These are phyloP conservation scores for Truncatella angustata DNA, from an alignment of 2,329 filamentous ascomycete genomes.

Conservation along the genomic window DNA sequence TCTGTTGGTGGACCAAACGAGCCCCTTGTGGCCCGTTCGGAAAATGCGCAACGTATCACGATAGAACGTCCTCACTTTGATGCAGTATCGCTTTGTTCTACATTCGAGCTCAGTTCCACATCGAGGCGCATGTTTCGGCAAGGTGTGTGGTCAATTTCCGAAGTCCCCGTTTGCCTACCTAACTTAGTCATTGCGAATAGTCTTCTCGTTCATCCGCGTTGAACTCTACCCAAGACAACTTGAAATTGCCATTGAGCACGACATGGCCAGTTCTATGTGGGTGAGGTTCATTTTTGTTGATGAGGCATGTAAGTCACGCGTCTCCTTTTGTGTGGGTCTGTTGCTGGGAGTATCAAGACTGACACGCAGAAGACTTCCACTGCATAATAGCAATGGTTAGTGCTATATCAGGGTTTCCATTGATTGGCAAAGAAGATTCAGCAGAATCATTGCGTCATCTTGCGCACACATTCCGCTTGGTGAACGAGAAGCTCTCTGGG, in stretches of 20 bases:
- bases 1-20: too few species aligned
- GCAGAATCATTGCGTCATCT: conserved; percentile 23
- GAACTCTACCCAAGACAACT: conserved; percentile 10
- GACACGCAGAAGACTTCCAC: conserved; percentile 20
- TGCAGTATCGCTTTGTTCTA: not conserved
- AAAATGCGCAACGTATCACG: not conserved
- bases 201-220: conserved; percentile 6
- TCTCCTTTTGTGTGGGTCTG: not conserved
- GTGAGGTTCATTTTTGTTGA: conserved; percentile 25
- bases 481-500: conserved; percentile 27
- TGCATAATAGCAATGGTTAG: conserved; percentile 22
- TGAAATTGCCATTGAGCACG: conserved; percentile 1
- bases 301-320: conserved; percentile 26
- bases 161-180: not conserved
- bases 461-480: conserved; percentile 21
- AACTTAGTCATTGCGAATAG: not conserved
- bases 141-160: not conserved
- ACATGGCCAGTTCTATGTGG: conserved; percentile 17
- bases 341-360: not conserved
- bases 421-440: conserved; percentile 10
- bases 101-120: not conserved
- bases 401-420: not conserved
- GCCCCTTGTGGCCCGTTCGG: too few species aligned
- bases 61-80: not conserved
- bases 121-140: not conserved